Conservation (phyloP, 2,329 filamentous ascomycete genomes). For the Ceratocystis diversiconidia region DNA sequence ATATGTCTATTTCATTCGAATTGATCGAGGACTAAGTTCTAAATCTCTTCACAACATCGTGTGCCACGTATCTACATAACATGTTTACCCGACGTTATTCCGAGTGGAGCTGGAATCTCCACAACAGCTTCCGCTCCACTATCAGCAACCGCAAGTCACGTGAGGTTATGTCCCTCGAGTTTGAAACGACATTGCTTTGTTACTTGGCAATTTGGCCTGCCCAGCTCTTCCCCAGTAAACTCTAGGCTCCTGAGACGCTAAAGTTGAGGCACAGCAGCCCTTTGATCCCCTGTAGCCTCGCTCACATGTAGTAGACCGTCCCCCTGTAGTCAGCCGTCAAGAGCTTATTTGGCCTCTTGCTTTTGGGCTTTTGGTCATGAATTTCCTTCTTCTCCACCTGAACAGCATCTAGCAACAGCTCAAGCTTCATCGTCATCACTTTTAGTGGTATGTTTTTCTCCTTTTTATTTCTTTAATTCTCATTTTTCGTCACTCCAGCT, state of each 20-base stretch:
- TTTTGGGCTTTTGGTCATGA: background rate
- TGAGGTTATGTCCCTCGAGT: too few relatives aligned
- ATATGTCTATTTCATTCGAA: too few relatives aligned
- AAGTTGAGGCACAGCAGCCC: background rate
- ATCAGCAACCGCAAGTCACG: too few relatives aligned
- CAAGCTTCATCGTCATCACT: background rate
- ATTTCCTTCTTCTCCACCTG: background rate
- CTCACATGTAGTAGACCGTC: background rate
- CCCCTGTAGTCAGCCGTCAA: background rate
- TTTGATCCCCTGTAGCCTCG: background rate
- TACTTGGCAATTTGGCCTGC: too few relatives aligned
- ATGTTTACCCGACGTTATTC: too few relatives aligned
- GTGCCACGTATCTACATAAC: too few relatives aligned
- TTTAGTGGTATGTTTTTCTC: background rate
- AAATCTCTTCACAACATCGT: too few relatives aligned
- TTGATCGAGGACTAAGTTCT: too few relatives aligned
- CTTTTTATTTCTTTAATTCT: background rate
- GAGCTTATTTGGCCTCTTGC: conserved; percentile 15
- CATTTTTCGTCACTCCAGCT: background rate
- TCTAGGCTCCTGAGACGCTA: background rate
- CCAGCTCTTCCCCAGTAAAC: background rate
- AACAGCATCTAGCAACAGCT: background rate
- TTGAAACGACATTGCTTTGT: too few relatives aligned
- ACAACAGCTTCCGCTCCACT: too few relatives aligned
- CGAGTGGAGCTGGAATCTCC: too few relatives aligned